These are phyloP conservation scores for Davidsoniella australis DNA, from an alignment of 2,329 filamentous ascomycete genomes.

Conservation along the genomic window DNA sequence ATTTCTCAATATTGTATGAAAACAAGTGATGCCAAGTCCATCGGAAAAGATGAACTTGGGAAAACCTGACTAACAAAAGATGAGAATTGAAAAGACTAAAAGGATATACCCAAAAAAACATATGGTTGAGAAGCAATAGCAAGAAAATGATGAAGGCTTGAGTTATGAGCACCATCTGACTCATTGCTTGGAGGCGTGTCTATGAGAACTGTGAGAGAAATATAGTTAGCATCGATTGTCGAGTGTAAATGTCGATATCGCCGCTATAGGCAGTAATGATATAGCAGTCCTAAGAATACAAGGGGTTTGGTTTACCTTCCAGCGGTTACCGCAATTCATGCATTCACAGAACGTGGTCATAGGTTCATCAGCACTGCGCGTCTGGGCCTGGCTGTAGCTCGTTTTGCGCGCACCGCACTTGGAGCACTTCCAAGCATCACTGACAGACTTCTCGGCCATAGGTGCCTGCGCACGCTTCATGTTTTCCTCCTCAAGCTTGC, in stretches of 20 bases:
- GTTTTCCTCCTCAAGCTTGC: constrained; percentile 71
- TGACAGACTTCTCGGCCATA: constrained; percentile 79
- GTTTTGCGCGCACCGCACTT: constrained; percentile 90
- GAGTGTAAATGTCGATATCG: too few relatives aligned
- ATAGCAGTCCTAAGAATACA: background rate
- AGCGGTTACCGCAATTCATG: constrained; percentile 50
- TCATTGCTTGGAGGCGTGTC: background rate
- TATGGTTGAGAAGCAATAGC: background rate
- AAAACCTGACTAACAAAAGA: background rate
- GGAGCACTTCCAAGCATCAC: constrained; percentile 70
- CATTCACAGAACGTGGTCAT: constrained; percentile 65
- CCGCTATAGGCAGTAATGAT: background rate
- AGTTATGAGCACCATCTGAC: background rate
- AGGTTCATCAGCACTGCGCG: constrained; percentile 85
- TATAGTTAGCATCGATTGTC: background rate
- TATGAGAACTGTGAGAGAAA: background rate
- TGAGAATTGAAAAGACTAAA: background rate
- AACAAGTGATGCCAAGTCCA: background rate
- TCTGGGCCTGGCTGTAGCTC: constrained; percentile 92
- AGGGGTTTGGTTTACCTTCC: constrained; percentile 40
- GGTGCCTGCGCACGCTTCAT: constrained; percentile 95
- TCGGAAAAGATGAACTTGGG: background rate
- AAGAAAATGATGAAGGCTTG: background rate
- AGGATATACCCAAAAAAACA: background rate
- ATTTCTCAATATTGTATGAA: background rate